Percentiles rank a stretch among this genome's conserved stretches.
phyloP scores from a whole-genome alignment of 352 stramenopile species.

The Phytophthora pistaciae region DNA sequence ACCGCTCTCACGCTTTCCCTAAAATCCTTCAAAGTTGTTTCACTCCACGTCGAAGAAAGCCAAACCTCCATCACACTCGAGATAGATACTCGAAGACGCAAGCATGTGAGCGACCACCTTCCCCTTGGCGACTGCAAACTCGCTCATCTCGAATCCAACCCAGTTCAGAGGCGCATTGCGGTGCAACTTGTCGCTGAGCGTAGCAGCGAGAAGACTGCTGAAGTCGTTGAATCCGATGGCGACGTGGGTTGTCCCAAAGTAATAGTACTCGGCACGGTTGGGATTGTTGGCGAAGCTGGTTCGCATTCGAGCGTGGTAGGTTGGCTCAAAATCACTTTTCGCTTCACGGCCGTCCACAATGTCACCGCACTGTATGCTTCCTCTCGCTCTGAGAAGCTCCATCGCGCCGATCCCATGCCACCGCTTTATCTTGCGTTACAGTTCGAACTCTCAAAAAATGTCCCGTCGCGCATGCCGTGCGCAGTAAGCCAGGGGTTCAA shows the following conservation, averaged over 20 bases:
- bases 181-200: slow-evolving; percentile 6
- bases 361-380: slow-evolving; percentile 5
- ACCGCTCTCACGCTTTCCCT: slow-evolving; percentile 13
- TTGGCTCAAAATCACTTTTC: not conserved
- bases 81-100: slow-evolving; percentile 10
- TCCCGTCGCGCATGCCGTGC: slow-evolving; percentile 12
- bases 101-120: slow-evolving; percentile 41
- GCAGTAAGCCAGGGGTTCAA: slow-evolving; percentile 24
- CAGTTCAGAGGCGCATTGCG: slow-evolving; percentile 14
- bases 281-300: slow-evolving; percentile 27
- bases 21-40: slow-evolving; percentile 27
- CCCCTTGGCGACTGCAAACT: slow-evolving; percentile 36
- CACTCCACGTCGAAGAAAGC: slow-evolving; percentile 35
- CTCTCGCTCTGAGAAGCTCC: slow-evolving; percentile 12
- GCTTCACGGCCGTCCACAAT: slow-evolving; percentile 28
- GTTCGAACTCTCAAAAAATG: slow-evolving; percentile 4
- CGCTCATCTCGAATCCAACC: slow-evolving; percentile 41
- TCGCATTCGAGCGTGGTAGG: slow-evolving; percentile 15
- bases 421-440: slow-evolving; percentile 17
- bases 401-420: slow-evolving; percentile 35
- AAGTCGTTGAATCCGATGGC: slow-evolving; percentile 39
- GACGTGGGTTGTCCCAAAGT: slow-evolving; percentile 30
- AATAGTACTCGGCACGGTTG: slow-evolving; percentile 22
- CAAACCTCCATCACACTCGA: slow-evolving; percentile 39
- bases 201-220: slow-evolving; percentile 20